Conservation (phyloP, 495 filamentous ascomycete genomes). For the Lasiosphaeriaceae sp. region DNA sequence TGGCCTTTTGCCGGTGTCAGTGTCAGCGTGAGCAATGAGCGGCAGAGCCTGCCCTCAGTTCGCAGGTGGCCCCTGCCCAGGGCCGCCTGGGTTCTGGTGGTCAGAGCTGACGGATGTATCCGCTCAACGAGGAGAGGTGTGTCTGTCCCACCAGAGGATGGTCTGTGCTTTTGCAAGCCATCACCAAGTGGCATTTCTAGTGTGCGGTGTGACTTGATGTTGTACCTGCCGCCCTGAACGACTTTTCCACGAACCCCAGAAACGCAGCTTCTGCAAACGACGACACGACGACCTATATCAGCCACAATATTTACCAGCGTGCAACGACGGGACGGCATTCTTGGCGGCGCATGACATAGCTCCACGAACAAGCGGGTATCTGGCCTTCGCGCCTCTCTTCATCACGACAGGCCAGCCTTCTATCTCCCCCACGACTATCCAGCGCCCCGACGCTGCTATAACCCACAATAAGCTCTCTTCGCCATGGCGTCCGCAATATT, state of each 20-base stretch:
- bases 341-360: constrained; percentile 8
- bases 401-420: background rate
- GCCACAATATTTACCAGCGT: background rate
- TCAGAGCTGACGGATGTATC: too few relatives aligned
- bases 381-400: background rate
- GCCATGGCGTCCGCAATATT: constrained; percentile 97
- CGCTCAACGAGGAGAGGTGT: background rate
- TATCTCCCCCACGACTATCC: background rate
- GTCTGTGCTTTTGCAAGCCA: background rate
- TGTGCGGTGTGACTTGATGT: background rate
- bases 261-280: background rate
- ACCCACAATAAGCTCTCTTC: constrained; percentile 13
- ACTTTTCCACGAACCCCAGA: background rate
- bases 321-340: background rate
- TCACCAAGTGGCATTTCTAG: background rate
- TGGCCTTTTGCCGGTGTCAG: constrained; percentile 17
- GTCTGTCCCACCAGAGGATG: background rate
- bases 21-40: background rate
- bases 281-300: too few relatives aligned
- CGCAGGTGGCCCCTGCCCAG: too few relatives aligned
- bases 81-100: too few relatives aligned
- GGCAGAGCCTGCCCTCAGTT: background rate
- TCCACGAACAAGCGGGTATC: background rate
- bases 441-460: background rate
- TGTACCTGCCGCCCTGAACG: background rate